Evolutionary conservation across 495 filamentous ascomycete species (phyloP).

Genomic region (Neurospora intermedia): DNA sequence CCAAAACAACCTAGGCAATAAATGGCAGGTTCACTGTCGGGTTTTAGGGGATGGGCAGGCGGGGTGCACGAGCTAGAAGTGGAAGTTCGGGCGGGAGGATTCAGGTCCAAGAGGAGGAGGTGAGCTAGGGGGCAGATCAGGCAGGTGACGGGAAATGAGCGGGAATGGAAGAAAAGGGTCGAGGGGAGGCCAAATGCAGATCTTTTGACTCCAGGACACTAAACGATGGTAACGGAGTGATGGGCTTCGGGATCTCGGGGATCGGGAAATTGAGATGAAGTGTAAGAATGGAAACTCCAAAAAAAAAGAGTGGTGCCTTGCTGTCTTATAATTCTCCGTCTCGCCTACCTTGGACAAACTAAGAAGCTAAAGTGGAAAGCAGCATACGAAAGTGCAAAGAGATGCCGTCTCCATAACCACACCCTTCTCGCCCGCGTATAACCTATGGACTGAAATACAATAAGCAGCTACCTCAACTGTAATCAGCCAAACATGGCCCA

Average conservation of each 20-base stretch:
- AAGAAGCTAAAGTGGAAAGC: not conserved
- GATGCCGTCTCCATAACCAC: not conserved
- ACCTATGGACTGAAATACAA: not conserved
- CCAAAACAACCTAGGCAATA: not conserved
- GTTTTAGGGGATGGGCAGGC: not conserved
- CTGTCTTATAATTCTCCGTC: not conserved
- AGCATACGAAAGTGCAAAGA: not conserved
- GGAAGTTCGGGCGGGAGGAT: too few species aligned
- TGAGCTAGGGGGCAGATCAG: too few species aligned
- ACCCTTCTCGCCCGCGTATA: not conserved
- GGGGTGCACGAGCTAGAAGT: too few species aligned
- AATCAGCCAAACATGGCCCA: not conserved
- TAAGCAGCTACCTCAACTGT: not conserved
- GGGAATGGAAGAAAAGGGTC: too few species aligned
- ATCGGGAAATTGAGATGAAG: not conserved
- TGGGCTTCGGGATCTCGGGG: not conserved
- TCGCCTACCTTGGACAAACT: not conserved
- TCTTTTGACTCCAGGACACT: too few species aligned
- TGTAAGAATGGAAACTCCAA: not conserved
- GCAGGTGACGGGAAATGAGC: too few species aligned
- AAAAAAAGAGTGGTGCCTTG: not conserved
- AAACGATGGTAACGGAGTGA: too few species aligned
- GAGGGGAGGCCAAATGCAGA: too few species aligned
- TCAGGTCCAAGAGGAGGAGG: too few species aligned
- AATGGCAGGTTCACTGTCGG: not conserved